Percentiles rank a stretch among this genome's conserved stretches.
These are phyloP conservation scores for Raffaelea deltoideospora DNA, from an alignment of 2,329 filamentous ascomycete species.

Conservation along the genomic window DNA sequence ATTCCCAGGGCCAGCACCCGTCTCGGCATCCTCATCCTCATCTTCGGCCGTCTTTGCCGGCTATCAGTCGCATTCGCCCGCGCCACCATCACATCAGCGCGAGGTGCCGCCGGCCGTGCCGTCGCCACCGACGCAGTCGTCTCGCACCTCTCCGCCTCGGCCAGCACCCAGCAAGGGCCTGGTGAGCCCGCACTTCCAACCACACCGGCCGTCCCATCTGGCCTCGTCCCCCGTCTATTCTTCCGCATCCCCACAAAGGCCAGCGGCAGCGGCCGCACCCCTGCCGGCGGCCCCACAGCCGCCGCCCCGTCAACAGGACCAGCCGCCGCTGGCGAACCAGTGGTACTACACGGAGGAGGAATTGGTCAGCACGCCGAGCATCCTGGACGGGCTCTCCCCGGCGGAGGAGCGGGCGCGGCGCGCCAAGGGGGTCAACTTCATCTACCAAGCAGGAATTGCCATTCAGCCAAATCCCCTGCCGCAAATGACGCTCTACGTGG, in stretches of 20 bases:
- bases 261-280: neutral
- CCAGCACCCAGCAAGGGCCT: constrained; percentile 12
- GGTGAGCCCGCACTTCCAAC: neutral
- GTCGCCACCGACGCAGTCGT: constrained; percentile 41
- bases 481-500: constrained; percentile 82
- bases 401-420: constrained; percentile 67
- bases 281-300: neutral
- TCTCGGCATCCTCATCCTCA: neutral
- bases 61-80: constrained; percentile 34
- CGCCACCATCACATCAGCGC: constrained; percentile 15
- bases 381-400: constrained; percentile 63
- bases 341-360: constrained; percentile 86
- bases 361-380: constrained; percentile 66
- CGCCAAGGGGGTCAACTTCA: constrained; percentile 91
- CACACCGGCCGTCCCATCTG: constrained; percentile 10
- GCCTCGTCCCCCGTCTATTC: neutral
- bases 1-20: neutral
- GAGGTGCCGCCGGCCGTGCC: constrained; percentile 44
- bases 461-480: constrained; percentile 54
- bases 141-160: constrained; percentile 39
- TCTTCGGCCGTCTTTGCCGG: constrained; percentile 17
- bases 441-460: constrained; percentile 84
- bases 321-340: constrained; percentile 35
- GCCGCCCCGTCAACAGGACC: too few species aligned
- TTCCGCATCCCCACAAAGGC: neutral